These are phyloP conservation scores for Podospora comata DNA, from an alignment of 495 filamentous ascomycete genomes.

Conservation along the genomic window DNA sequence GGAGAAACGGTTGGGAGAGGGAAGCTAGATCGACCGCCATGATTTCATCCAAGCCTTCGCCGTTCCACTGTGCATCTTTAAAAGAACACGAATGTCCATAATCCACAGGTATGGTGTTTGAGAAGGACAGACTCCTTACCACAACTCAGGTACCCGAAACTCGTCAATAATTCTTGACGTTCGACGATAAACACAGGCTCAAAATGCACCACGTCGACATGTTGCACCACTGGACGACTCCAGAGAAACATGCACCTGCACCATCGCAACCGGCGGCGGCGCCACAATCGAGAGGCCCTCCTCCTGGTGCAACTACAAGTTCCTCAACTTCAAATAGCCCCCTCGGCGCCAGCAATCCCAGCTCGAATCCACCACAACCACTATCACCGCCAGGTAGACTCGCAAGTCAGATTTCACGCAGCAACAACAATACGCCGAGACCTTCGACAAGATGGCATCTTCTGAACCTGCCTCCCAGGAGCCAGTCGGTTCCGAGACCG, in stretches of 20 bases:
- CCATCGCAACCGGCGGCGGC: not conserved
- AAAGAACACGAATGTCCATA: not conserved
- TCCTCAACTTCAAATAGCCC: not conserved
- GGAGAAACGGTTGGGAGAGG: not conserved
- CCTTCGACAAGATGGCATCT: not conserved
- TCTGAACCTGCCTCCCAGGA: slow-evolving; percentile 26
- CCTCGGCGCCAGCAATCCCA: not conserved
- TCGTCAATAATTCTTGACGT: too few species aligned
- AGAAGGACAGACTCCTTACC: not conserved
- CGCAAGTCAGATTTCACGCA: not conserved
- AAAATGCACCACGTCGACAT: slow-evolving; percentile 19
- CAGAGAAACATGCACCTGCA: not conserved
- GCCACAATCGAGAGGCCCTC: not conserved
- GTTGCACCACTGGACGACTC: slow-evolving; percentile 18
- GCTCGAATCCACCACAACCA: not conserved
- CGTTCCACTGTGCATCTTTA: not conserved
- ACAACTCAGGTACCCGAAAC: not conserved
- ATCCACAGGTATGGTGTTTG: not conserved
- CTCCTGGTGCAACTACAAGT: not conserved
- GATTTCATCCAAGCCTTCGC: not conserved
- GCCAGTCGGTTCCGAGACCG: slow-evolving; percentile 24
- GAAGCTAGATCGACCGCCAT: not conserved
- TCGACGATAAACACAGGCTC: not conserved
- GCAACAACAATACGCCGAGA: not conserved
- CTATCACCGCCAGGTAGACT: not conserved